These are phyloP conservation scores for Thalassiosira livingstoniorum DNA, from an alignment of 352 stramenopile genomes.

Conservation along the genomic window DNA sequence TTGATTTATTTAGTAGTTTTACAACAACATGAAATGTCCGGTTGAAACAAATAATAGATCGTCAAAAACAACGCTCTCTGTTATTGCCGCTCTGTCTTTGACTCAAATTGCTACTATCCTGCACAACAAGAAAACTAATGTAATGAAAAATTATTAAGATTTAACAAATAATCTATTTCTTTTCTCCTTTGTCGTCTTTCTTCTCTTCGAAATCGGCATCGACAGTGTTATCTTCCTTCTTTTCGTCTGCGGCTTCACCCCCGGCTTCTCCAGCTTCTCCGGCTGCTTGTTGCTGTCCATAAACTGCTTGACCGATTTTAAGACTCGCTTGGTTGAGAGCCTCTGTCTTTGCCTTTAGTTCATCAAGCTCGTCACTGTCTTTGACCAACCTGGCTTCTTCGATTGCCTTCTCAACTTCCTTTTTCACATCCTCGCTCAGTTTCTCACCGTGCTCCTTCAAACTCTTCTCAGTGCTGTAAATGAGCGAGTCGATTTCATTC, in stretches of 20 bases:
- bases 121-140: too few relatives aligned
- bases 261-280: slow-evolving; percentile 56
- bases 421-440: slow-evolving; percentile 91
- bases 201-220: slow-evolving; percentile 95
- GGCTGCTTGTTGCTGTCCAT: slow-evolving; percentile 90
- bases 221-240: slow-evolving; percentile 93
- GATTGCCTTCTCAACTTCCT: slow-evolving; percentile 92
- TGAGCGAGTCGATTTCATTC: slow-evolving; percentile 97
- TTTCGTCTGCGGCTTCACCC: slow-evolving; percentile 71
- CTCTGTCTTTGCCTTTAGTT: slow-evolving; percentile 92
- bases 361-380: slow-evolving; percentile 90
- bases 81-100: too few relatives aligned
- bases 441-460: slow-evolving; percentile 96
- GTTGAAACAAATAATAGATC: too few relatives aligned
- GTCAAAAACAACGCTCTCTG: too few relatives aligned
- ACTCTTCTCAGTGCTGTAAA: slow-evolving; percentile 95
- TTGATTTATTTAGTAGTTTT: too few relatives aligned
- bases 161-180: slow-evolving; percentile 62
- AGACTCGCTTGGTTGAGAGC: slow-evolving; percentile 93
- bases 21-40: too few relatives aligned
- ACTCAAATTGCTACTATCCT: too few relatives aligned
- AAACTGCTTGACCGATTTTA: slow-evolving; percentile 98
- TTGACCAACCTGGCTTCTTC: slow-evolving; percentile 90
- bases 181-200: slow-evolving; percentile 77
- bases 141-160: too few relatives aligned